Conservation (phyloP, 257 asterid species). For the Scutellaria galericulata region DNA sequence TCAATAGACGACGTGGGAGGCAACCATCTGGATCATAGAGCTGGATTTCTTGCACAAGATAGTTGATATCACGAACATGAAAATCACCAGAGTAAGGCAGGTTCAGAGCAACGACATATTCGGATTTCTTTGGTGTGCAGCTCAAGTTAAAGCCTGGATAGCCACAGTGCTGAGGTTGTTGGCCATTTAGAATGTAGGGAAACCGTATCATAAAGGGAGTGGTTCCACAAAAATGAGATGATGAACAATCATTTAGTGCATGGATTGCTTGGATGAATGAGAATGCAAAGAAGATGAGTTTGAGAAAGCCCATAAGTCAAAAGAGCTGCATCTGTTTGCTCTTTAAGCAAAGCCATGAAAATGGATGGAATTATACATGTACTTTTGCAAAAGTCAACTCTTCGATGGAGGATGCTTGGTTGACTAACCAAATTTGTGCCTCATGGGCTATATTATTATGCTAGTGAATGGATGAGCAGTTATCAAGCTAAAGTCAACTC, state of each 20-base stretch:
- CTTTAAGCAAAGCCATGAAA: not conserved
- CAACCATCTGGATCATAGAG: slow-evolving; percentile 62
- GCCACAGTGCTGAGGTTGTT: slow-evolving; percentile 50
- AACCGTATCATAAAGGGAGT: slow-evolving; percentile 37
- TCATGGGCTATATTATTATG: not conserved
- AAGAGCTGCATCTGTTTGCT: slow-evolving; percentile 11
- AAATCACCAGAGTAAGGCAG: slow-evolving; percentile 65
- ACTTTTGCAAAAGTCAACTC: slow-evolving; percentile 36
- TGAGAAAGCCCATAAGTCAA: slow-evolving; percentile 53
- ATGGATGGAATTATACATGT: slow-evolving; percentile 6
- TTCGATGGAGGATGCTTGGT: slow-evolving; percentile 34
- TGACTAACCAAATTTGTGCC: slow-evolving; percentile 29
- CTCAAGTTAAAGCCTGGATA: slow-evolving; percentile 57
- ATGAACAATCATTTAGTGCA: slow-evolving; percentile 45
- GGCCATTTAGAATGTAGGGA: slow-evolving; percentile 39
- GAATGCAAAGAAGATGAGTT: slow-evolving; percentile 34
- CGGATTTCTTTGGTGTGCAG: slow-evolving; percentile 34
- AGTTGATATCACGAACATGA: slow-evolving; percentile 55
- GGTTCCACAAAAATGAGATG: slow-evolving; percentile 39
- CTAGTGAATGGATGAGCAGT: slow-evolving; percentile 34
- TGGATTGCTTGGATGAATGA: slow-evolving; percentile 34
- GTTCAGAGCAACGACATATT: slow-evolving; percentile 30
- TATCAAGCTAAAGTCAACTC: slow-evolving; percentile 22
- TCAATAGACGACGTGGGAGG: slow-evolving; percentile 56
- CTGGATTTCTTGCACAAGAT: slow-evolving; percentile 53